Percentiles rank a stretch among this genome's conserved stretches.
Conservation (phyloP, 208 protist species). For the Jaenimonas drosophilae region DNA sequence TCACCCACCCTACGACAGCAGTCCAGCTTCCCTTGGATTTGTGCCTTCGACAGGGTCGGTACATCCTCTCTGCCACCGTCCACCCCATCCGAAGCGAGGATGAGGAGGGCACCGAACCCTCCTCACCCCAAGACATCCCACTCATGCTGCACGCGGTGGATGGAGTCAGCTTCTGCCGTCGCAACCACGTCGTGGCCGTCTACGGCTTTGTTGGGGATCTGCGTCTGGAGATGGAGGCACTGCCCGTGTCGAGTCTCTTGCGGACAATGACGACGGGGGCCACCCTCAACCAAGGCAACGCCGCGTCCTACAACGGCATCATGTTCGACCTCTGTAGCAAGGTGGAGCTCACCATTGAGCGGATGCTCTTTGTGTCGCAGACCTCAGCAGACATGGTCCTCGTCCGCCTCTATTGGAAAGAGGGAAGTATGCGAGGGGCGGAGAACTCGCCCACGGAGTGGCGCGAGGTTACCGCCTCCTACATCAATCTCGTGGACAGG, state of each 20-base stretch:
- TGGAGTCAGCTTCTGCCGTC: constrained; percentile 13
- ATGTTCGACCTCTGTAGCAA: constrained; percentile 86
- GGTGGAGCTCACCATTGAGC: constrained; percentile 78
- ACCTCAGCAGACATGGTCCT: constrained; percentile 62
- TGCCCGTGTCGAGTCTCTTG: constrained; percentile 20
- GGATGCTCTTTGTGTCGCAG: constrained; percentile 80
- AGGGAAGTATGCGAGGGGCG: constrained; percentile 73
- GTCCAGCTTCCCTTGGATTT: too few species aligned
- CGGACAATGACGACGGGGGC: constrained; percentile 66
- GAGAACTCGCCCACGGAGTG: constrained; percentile 59
- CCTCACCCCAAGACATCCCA: too few species aligned
- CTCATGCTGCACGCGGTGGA: constrained; percentile 20
- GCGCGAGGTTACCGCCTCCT: constrained; percentile 49
- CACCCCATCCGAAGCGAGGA: too few species aligned
- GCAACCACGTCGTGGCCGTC: constrained; percentile 35
- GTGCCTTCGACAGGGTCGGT: too few species aligned
- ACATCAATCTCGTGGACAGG: constrained; percentile 66
- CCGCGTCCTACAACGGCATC: constrained; percentile 86
- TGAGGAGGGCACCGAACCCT: too few species aligned
- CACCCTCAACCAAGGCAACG: constrained; percentile 63
- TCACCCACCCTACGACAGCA: too few species aligned
- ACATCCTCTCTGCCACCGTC: too few species aligned
- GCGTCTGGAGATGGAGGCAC: constrained; percentile 25
- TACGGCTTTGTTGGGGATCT: constrained; percentile 44
- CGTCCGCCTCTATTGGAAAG: constrained; percentile 83